Percentiles rank a stretch among this genome's conserved stretches.
Evolutionary conservation across 1,284 basidiomycete species (phyloP).

Genomic region (Mycena sp.): DNA sequence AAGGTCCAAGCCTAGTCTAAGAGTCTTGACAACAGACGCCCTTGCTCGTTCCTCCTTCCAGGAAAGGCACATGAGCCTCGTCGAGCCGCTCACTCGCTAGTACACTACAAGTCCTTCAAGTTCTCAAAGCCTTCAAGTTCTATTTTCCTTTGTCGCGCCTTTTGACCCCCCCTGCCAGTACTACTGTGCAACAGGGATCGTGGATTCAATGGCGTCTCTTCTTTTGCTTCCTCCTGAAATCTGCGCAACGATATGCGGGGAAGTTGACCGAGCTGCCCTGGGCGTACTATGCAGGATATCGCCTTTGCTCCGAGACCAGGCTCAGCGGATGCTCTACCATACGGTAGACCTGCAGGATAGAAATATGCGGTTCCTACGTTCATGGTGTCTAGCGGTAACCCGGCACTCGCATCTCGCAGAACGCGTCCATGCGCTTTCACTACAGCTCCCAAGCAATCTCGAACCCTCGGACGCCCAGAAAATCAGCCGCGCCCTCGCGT

Average conservation of each 20-base stretch:
- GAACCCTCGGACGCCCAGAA: neutral
- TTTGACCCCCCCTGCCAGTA: too few relatives aligned
- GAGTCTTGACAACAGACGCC: too few relatives aligned
- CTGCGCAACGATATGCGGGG: slow-evolving; percentile 1
- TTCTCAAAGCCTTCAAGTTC: too few relatives aligned
- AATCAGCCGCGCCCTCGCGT: neutral
- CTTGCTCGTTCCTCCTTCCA: too few relatives aligned
- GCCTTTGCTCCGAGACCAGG: neutral
- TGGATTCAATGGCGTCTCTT: neutral
- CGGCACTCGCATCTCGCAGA: neutral
- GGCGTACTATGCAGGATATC: slow-evolving; percentile 1
- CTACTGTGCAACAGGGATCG: too few relatives aligned
- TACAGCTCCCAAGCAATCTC: neutral
- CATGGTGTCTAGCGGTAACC: slow-evolving; percentile 3
- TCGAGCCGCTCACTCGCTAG: too few relatives aligned
- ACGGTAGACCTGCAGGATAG: slow-evolving; percentile 1
- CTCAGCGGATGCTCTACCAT: neutral
- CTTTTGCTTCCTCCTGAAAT: slow-evolving; percentile 4
- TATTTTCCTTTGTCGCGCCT: too few relatives aligned
- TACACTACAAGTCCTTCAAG: too few relatives aligned
- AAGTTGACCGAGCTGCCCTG: neutral
- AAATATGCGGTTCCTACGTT: neutral
- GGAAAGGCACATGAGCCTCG: too few relatives aligned
- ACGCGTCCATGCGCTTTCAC: neutral
- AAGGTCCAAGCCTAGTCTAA: too few relatives aligned